Conservation (phyloP, 169 alveolate genomes). For the Plasmodium ovale region DNA sequence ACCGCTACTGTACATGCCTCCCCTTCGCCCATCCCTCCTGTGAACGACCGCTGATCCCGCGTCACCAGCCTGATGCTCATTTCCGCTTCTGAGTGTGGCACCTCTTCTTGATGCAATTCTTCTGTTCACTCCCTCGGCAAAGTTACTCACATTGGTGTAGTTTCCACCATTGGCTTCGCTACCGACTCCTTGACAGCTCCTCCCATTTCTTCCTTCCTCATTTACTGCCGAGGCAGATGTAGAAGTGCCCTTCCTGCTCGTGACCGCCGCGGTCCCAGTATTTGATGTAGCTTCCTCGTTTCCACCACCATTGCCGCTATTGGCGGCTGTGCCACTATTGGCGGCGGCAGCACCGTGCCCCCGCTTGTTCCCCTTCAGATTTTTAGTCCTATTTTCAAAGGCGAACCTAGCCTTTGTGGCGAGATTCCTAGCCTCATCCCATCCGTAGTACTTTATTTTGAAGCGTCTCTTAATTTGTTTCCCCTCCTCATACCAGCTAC, state of each 20-base stretch:
- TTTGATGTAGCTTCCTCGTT: background rate
- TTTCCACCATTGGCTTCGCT: background rate
- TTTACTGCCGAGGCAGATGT: too few species aligned
- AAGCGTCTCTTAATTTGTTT: slow-evolving; percentile 70
- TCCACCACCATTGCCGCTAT: background rate
- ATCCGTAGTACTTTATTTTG: slow-evolving; percentile 69
- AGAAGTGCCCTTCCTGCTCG: too few species aligned
- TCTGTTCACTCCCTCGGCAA: slow-evolving; percentile 13
- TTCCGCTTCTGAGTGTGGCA: background rate
- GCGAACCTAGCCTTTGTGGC: slow-evolving; percentile 74
- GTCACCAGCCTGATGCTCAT: background rate
- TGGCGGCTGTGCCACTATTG: background rate
- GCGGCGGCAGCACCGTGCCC: background rate
- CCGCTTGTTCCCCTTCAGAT: slow-evolving; percentile 4
- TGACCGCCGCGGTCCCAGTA: too few species aligned
- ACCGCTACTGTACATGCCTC: background rate
- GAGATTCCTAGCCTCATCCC: slow-evolving; percentile 73
- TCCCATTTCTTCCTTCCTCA: too few species aligned
- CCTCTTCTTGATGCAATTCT: slow-evolving; percentile 9
- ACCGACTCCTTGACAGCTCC: too few species aligned
- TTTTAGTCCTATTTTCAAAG: slow-evolving; percentile 47
- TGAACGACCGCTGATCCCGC: background rate
- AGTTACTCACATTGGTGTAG: background rate
- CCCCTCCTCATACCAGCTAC: slow-evolving; percentile 77
- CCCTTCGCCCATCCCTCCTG: background rate